phyloP scores from a whole-genome alignment of 495 filamentous ascomycete genomes.

The Lasiosphaeria miniovina region DNA sequence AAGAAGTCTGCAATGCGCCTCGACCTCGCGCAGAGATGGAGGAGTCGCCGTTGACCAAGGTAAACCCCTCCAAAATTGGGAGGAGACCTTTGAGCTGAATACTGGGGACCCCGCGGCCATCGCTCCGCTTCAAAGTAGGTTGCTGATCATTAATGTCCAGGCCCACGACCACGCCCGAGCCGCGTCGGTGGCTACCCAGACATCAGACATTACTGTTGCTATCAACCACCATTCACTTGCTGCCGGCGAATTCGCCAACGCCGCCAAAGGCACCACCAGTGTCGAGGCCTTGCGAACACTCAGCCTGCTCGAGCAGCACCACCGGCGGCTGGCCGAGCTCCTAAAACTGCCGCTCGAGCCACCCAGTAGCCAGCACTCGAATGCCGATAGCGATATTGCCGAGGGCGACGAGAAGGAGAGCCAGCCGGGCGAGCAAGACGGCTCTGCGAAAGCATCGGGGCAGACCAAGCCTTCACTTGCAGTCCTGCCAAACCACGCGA shows the following conservation, averaged over 20 bases:
- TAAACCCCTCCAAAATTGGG: conserved; percentile 13
- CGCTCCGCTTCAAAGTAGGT: conserved; percentile 2
- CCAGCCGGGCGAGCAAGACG: conserved; percentile 18
- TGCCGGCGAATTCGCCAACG: conserved; percentile 84
- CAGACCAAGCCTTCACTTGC: conserved; percentile 20
- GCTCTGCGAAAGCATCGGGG: conserved; percentile 13
- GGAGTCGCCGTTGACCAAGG: conserved; percentile 43
- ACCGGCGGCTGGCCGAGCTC: conserved; percentile 72
- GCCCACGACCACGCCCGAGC: conserved; percentile 88
- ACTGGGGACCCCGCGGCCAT: background rate
- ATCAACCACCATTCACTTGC: conserved; percentile 85
- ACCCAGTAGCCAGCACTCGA: conserved; percentile 46
- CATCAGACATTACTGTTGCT: conserved; percentile 72
- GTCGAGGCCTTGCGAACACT: conserved; percentile 82
- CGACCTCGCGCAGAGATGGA: conserved; percentile 33
- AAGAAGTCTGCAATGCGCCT: conserved; percentile 5
- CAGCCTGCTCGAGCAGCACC: conserved; percentile 80
- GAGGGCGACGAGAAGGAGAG: conserved; percentile 39
- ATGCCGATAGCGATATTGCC: conserved; percentile 33
- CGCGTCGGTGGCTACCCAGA: conserved; percentile 68
- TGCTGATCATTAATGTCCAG: conserved; percentile 38
- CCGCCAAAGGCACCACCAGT: conserved; percentile 69
- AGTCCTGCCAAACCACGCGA: conserved; percentile 30
- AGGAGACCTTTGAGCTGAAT: background rate
- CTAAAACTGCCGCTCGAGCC: conserved; percentile 67